Conservation (phyloP, 2,329 filamentous ascomycete species). For the Geoglossum cookeanum region DNA sequence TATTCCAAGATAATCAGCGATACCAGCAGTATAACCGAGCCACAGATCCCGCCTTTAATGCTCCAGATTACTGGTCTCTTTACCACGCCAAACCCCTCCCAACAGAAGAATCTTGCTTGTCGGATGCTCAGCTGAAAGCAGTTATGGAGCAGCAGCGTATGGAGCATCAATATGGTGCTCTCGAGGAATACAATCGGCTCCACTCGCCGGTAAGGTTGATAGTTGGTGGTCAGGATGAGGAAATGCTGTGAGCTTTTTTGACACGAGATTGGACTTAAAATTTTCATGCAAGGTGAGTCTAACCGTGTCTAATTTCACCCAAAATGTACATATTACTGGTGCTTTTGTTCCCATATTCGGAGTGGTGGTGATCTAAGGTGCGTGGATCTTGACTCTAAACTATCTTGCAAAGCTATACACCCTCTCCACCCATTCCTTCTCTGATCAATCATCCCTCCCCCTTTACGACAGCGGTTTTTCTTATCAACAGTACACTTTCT, state of each 20-base stretch:
- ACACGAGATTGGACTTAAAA: background rate
- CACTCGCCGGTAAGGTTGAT: background rate
- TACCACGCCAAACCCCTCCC: slow-evolving; percentile 8
- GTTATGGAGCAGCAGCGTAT: slow-evolving; percentile 25
- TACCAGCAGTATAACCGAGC: slow-evolving; percentile 3
- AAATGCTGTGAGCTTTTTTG: background rate
- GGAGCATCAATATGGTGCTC: slow-evolving; percentile 50
- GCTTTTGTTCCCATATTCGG: background rate
- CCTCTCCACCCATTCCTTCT: background rate
- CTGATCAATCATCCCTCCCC: slow-evolving; percentile 1
- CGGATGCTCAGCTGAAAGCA: slow-evolving; percentile 17
- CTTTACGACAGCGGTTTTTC: slow-evolving; percentile 1
- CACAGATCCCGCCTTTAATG: slow-evolving; percentile 4
- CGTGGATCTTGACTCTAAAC: slow-evolving; percentile 3
- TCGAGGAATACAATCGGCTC: slow-evolving; percentile 26
- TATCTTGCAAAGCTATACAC: background rate
- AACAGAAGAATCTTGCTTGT: slow-evolving; percentile 40
- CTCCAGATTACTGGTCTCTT: background rate
- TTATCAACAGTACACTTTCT: background rate
- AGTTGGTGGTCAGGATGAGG: slow-evolving; percentile 3
- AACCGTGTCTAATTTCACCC: background rate
- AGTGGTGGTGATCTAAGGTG: background rate
- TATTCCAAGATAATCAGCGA: background rate
- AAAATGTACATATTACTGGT: background rate
- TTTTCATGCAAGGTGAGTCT: background rate